These are phyloP conservation scores for Anthoceros angustus DNA, from an alignment of 225 moss, liverwort and hornwort genomes.

Conservation along the genomic window DNA sequence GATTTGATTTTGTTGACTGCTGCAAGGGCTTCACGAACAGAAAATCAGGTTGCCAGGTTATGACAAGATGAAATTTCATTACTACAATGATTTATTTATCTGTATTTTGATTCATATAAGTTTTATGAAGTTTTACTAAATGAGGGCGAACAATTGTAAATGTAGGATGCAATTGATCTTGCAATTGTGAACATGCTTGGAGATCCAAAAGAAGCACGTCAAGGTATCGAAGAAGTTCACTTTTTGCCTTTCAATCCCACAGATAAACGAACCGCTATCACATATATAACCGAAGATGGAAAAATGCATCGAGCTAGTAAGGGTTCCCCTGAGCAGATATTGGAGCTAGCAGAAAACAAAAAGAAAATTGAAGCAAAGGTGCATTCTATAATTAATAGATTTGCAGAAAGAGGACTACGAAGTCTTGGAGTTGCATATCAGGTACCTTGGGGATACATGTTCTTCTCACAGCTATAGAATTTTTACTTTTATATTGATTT, in stretches of 20 bases:
- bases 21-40: slow-evolving; percentile 34
- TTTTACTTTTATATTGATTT: neutral
- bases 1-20: slow-evolving; percentile 34
- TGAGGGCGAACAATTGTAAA: neutral
- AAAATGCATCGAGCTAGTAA: slow-evolving; percentile 59
- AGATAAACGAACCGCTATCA: slow-evolving; percentile 41
- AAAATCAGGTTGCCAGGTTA: slow-evolving; percentile 31
- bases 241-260: slow-evolving; percentile 56
- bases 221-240: slow-evolving; percentile 43
- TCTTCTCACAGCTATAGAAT: neutral
- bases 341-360: slow-evolving; percentile 37
- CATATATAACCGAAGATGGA: slow-evolving; percentile 35
- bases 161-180: slow-evolving; percentile 58
- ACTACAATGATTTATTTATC: neutral
- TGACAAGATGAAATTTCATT: neutral
- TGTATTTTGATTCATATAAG: neutral
- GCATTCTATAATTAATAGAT: slow-evolving; percentile 44
- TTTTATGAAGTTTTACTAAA: too few species aligned
- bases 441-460: slow-evolving; percentile 15
- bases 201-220: slow-evolving; percentile 37
- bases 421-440: slow-evolving; percentile 60
- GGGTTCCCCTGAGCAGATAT: slow-evolving; percentile 61
- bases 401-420: slow-evolving; percentile 54
- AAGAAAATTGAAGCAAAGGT: slow-evolving; percentile 32
- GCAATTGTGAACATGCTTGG: slow-evolving; percentile 48